A percentile compares a stretch with the other conserved stretches of the same genome.
phyloP scores from a whole-genome alignment of 2,329 filamentous ascomycete genomes.

The Aspergillus neoniger region DNA sequence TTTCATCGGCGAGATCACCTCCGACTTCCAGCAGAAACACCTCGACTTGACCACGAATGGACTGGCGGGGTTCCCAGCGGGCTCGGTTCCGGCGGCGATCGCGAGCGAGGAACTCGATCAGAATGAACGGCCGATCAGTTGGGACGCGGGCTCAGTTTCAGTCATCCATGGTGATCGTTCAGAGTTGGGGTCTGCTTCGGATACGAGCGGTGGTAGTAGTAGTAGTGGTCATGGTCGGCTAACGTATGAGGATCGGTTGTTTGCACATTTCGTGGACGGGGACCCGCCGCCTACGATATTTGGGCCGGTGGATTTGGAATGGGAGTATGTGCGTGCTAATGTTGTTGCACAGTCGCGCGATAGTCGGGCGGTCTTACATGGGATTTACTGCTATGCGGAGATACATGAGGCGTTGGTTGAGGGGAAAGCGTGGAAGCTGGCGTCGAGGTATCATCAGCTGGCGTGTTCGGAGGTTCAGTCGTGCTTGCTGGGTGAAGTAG shows the following conservation, averaged over 20 bases:
- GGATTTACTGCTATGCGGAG: slow-evolving; percentile 39
- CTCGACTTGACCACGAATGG: slow-evolving; percentile 31
- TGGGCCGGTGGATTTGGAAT: slow-evolving; percentile 34
- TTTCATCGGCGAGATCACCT: slow-evolving; percentile 40
- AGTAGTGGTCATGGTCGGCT: neutral
- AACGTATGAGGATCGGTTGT: slow-evolving; percentile 33
- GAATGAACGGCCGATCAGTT: slow-evolving; percentile 12
- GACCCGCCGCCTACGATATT: slow-evolving; percentile 36
- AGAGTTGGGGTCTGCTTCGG: neutral
- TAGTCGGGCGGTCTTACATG: slow-evolving; percentile 30
- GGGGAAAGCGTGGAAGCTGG: slow-evolving; percentile 31
- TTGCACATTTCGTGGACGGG: slow-evolving; percentile 31
- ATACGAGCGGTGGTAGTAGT: neutral
- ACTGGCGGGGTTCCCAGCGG: neutral
- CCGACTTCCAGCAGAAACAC: slow-evolving; percentile 39
- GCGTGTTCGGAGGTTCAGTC: slow-evolving; percentile 35
- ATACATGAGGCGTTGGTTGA: slow-evolving; percentile 31
- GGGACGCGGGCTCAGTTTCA: neutral
- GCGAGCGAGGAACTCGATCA: neutral
- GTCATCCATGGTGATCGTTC: neutral
- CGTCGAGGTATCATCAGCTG: slow-evolving; percentile 32
- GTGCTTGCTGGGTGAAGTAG: slow-evolving; percentile 29
- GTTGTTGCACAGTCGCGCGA: slow-evolving; percentile 29
- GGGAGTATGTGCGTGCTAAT: slow-evolving; percentile 33
- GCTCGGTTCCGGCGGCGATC: neutral